Base-by-base conservation (phyloP, 768 basidiomycete species). In the Podaxis sp. region DNA sequence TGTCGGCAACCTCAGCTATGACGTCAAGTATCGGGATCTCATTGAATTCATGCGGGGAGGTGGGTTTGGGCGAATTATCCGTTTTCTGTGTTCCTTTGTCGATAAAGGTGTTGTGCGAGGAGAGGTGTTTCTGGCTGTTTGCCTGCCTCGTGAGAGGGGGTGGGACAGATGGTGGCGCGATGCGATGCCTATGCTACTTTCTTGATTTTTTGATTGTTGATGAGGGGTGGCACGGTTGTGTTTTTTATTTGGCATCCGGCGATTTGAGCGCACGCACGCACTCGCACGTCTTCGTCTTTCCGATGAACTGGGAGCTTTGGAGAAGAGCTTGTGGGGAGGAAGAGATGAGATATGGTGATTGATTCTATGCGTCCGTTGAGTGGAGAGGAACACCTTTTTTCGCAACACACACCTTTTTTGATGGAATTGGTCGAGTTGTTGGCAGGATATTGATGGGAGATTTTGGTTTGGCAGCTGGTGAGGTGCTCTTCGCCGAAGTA, bases 21-120 rank as follows among this genome's bases (percentile, higher is more conserved):
- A 96, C 76, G 93, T 95, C 88, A 96, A 90, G 80, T 99, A 96
- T 81, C 87, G 95, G 79, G 97, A 99, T 82, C 84, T 99, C 77
- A 95, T 96, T 87, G 95, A 98, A 88, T 98, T 97, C 76, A 96
- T 97, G 95, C 86, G 93, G 90, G 93, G 93, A 95, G 95, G 96
- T 97, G 93, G 90, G 96, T 95, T 80, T 87, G 86, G 87, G 88
- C 49, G 83, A 72, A 73, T 77, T 87, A 79, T 86, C 84, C 76
- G 78, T 74, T 79, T 71, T 76, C 66, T 73, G 77, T 73, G 78
- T 72, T 76, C 63, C 61, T 73, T 64, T 67, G 73, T 70, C 66
- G 44, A 38, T 59, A 57, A 44, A 51, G 44, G 44, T 46, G 44
- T 46, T 46, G 44, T 19, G 44, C n/a, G 44, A 57, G 58, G 63